These are phyloP conservation scores for Pyrus betulifolia DNA, from an alignment of 306 rosid genomes.

Conservation along the genomic window DNA sequence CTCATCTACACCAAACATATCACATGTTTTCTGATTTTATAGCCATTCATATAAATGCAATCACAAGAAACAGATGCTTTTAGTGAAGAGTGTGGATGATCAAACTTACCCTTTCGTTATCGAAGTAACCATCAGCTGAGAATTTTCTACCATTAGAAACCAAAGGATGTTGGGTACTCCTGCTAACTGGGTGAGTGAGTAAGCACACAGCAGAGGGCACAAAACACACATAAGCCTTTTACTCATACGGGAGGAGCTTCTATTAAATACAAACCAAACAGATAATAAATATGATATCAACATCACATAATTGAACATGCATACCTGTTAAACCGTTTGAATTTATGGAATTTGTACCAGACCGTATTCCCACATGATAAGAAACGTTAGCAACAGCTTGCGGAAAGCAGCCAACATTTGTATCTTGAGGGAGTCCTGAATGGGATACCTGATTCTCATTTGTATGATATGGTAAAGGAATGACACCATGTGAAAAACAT, in stretches of 20 bases:
- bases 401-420: conserved; percentile 27
- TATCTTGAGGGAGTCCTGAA: conserved; percentile 41
- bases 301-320: conserved; percentile 13
- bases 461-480: conserved; percentile 85
- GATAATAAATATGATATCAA: neutral
- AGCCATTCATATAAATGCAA: neutral
- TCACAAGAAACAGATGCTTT: neutral
- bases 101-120: conserved; percentile 39
- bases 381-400: conserved; percentile 18
- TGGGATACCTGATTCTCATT: conserved; percentile 85
- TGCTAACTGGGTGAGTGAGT: conserved; percentile 35
- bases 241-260: neutral
- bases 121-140: conserved; percentile 29
- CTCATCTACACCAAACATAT: conserved; percentile 26
- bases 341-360: conserved; percentile 25
- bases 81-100: conserved; percentile 1
- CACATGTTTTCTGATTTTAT: conserved; percentile 5
- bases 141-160: conserved; percentile 23
- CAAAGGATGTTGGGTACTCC: conserved; percentile 23
- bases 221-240: conserved; percentile 12
- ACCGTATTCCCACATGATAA: conserved; percentile 29
- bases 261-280: neutral
- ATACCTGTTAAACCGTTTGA: conserved; percentile 43
- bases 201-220: conserved; percentile 16
- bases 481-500: conserved; percentile 59